phyloP scores from a whole-genome alignment of 345 rosid genomes.

The Murraya koenigii region DNA sequence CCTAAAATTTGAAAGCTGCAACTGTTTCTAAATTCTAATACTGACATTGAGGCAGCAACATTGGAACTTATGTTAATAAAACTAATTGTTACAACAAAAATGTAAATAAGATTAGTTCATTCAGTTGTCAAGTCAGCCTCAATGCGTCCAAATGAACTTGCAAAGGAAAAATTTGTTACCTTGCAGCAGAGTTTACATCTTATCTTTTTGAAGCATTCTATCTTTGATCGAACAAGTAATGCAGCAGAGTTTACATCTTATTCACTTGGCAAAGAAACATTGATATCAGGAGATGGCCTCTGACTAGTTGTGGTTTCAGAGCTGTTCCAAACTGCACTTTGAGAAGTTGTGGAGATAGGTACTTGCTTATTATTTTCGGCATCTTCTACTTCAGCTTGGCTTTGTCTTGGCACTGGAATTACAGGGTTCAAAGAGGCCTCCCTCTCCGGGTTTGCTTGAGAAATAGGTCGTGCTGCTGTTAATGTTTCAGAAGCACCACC shows the following conservation, averaged over 20 bases:
- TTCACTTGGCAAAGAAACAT: slow-evolving; percentile 39
- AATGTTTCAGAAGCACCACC: slow-evolving; percentile 12
- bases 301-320: slow-evolving; percentile 26
- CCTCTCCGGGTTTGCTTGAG: slow-evolving; percentile 35
- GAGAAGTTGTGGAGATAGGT: neutral
- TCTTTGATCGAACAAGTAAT: neutral
- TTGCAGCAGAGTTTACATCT: too few species aligned
- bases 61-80: slow-evolving; percentile 4
- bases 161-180: neutral
- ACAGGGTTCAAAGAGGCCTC: slow-evolving; percentile 8
- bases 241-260: neutral
- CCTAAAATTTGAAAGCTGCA: neutral
- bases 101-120: slow-evolving; percentile 6
- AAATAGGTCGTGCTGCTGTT: slow-evolving; percentile 25
- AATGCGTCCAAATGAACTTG: neutral
- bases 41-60: neutral
- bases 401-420: slow-evolving; percentile 12
- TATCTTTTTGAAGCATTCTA: neutral
- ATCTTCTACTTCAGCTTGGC: slow-evolving; percentile 18
- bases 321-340: slow-evolving; percentile 29
- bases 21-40: slow-evolving; percentile 13
- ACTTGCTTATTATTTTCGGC: slow-evolving; percentile 9
- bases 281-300: slow-evolving; percentile 49
- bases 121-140: slow-evolving; percentile 14
- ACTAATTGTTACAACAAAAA: slow-evolving; percentile 11